These are phyloP conservation scores for Nannizziopsis arthrosporioides DNA, from an alignment of 2,329 filamentous ascomycete species.

Conservation along the genomic window DNA sequence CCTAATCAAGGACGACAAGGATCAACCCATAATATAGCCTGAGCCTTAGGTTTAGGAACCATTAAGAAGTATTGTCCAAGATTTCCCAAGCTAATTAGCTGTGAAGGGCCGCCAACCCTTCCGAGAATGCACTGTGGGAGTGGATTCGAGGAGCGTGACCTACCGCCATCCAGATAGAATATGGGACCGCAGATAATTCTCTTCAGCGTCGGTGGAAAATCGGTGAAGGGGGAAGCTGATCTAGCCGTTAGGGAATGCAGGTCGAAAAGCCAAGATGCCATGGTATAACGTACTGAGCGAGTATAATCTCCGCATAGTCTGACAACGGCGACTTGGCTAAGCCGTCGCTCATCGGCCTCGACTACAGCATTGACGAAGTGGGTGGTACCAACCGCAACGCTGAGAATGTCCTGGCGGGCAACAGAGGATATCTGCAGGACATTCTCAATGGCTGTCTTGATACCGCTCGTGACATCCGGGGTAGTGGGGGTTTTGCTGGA, in stretches of 20 bases:
- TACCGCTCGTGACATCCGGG: constrained; percentile 41
- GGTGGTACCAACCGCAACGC: constrained; percentile 40
- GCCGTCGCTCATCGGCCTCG: constrained; percentile 34
- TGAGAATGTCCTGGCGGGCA: constrained; percentile 32
- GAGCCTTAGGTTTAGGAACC: too few species aligned
- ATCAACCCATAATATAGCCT: too few species aligned
- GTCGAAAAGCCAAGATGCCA: background rate
- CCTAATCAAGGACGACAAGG: too few species aligned
- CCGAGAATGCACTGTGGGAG: too few species aligned
- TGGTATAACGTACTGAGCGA: constrained; percentile 21
- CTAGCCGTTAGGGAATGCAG: background rate
- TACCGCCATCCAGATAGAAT: constrained; percentile 34
- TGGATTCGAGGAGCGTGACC: background rate
- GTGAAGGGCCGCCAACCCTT: too few species aligned
- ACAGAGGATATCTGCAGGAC: constrained; percentile 33
- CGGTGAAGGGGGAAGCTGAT: constrained; percentile 34
- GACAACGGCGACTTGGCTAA: constrained; percentile 38
- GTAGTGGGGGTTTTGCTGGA: constrained; percentile 42
- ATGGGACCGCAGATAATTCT: constrained; percentile 34
- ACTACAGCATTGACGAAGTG: constrained; percentile 43
- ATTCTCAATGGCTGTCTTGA: constrained; percentile 36
- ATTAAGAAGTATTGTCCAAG: too few species aligned
- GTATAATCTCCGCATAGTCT: constrained; percentile 39
- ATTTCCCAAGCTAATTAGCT: too few species aligned
- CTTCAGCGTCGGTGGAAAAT: constrained; percentile 34